Conservation (phyloP, 108 stramenopile genomes). For the Skeletonema tropicum region DNA sequence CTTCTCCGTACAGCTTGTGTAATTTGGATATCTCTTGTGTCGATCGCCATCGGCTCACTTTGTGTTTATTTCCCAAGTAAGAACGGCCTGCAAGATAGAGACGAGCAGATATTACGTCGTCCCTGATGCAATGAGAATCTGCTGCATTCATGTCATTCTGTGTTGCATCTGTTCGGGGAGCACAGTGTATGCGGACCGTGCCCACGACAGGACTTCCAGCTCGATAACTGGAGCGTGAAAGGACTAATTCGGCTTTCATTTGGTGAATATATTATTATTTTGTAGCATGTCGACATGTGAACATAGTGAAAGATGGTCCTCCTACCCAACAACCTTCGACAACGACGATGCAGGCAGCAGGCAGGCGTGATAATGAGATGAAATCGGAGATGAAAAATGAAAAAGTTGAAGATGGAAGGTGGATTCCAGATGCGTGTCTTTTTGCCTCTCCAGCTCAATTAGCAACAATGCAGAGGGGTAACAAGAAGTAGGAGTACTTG, state of each 20-base stretch:
- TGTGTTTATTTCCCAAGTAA: conserved; percentile 18
- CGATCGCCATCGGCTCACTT: conserved; percentile 31
- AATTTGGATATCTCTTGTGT: conserved; percentile 30
- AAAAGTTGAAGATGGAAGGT: no score
- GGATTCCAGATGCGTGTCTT: no score
- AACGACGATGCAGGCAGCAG: no score
- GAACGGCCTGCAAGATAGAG: conserved; percentile 42
- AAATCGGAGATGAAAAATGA: no score
- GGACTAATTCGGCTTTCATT: conserved; percentile 34
- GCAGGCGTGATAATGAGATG: no score
- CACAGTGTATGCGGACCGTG: conserved; percentile 24
- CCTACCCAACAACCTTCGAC: no score
- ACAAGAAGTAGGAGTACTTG: no score
- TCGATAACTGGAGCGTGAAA: conserved; percentile 41
- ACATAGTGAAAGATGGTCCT: no score
- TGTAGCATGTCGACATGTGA: no score
- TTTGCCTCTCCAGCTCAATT: no score
- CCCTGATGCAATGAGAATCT: conserved; percentile 8
- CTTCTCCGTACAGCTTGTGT: conserved; percentile 32
- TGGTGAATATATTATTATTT: no score
- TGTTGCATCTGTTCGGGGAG: not conserved
- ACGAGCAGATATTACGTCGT: conserved; percentile 24
- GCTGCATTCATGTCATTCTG: not conserved
- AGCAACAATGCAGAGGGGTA: no score
- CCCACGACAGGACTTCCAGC: conserved; percentile 44